Evolutionary conservation across 2,329 filamentous ascomycete genomes (phyloP).

Genomic region (Fusarium xylarioides): DNA sequence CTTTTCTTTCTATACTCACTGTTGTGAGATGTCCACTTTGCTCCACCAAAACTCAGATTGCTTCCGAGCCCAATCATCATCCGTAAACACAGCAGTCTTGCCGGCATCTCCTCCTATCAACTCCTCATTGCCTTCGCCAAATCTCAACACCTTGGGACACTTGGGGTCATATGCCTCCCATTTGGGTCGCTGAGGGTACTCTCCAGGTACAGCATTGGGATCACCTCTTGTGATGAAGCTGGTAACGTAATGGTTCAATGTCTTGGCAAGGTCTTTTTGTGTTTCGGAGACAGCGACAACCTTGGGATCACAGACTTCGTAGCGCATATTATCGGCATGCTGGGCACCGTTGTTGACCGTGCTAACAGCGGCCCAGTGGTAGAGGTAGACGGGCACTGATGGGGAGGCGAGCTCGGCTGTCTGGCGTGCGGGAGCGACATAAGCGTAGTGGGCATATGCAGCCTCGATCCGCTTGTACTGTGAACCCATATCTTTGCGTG

Average conservation of each 20-base stretch:
- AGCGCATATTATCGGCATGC: constrained; percentile 59
- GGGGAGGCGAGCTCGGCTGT: constrained; percentile 49
- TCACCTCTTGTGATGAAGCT: constrained; percentile 59
- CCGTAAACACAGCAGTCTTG: constrained; percentile 49
- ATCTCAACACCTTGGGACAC: constrained; percentile 50
- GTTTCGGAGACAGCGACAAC: constrained; percentile 48
- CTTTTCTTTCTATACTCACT: constrained; percentile 8
- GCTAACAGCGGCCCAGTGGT: constrained; percentile 57
- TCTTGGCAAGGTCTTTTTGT: constrained; percentile 54
- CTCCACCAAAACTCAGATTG: constrained; percentile 60
- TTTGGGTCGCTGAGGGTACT: constrained; percentile 39
- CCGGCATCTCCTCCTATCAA: constrained; percentile 53
- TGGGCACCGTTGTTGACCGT: constrained; percentile 55
- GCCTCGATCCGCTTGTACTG: constrained; percentile 65
- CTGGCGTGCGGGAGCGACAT: constrained; percentile 61
- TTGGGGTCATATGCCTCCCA: constrained; percentile 49
- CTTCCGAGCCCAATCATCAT: constrained; percentile 53
- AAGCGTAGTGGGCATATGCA: constrained; percentile 64
- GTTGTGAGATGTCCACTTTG: constrained; percentile 50
- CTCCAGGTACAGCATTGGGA: constrained; percentile 49
- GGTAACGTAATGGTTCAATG: constrained; percentile 57
- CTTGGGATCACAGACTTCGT: constrained; percentile 54
- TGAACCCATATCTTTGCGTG: constrained; percentile 51
- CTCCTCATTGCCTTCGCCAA: constrained; percentile 58
- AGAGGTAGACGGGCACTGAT: constrained; percentile 35